These are phyloP conservation scores for Amanita rubescens DNA, from an alignment of 768 basidiomycete species.

Conservation along the genomic window DNA sequence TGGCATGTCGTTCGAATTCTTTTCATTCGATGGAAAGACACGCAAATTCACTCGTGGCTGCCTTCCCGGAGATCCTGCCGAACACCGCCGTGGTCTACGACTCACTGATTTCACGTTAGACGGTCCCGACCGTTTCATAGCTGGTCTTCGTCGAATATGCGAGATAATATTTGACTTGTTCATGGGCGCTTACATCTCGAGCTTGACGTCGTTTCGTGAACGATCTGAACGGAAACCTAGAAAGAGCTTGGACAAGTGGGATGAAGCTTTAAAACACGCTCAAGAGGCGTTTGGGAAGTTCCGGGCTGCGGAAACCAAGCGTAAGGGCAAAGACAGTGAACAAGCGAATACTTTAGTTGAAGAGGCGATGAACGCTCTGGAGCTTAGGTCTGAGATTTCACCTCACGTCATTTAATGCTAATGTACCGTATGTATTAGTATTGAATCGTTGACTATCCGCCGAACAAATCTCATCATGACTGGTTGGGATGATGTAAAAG, in stretches of 20 bases:
- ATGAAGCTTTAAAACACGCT: background rate
- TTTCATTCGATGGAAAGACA: conserved; percentile 6
- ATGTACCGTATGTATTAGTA: conserved; percentile 6
- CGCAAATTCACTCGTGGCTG: background rate
- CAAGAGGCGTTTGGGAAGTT: background rate
- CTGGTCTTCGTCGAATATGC: conserved; percentile 12
- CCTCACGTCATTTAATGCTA: conserved; percentile 5
- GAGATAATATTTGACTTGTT: conserved; percentile 14
- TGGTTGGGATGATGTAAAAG: conserved; percentile 6
- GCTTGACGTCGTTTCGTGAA: conserved; percentile 9
- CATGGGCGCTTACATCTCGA: conserved; percentile 7
- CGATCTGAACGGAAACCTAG: conserved; percentile 4
- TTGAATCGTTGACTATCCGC: conserved; percentile 8
- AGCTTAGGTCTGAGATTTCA: conserved; percentile 9
- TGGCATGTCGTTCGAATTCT: conserved; percentile 14
- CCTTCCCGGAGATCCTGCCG: background rate
- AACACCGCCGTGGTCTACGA: background rate
- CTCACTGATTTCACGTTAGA: conserved; percentile 8
- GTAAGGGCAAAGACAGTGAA: conserved; percentile 5
- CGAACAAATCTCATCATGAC: conserved; percentile 10
- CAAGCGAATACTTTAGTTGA: conserved; percentile 7
- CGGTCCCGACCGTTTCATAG: conserved; percentile 5
- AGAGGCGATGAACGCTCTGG: conserved; percentile 8
- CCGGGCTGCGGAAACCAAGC: conserved; percentile 6
- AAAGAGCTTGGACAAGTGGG: background rate